Conservation (phyloP, 768 basidiomycete genomes). For the Panellus pusillus region DNA sequence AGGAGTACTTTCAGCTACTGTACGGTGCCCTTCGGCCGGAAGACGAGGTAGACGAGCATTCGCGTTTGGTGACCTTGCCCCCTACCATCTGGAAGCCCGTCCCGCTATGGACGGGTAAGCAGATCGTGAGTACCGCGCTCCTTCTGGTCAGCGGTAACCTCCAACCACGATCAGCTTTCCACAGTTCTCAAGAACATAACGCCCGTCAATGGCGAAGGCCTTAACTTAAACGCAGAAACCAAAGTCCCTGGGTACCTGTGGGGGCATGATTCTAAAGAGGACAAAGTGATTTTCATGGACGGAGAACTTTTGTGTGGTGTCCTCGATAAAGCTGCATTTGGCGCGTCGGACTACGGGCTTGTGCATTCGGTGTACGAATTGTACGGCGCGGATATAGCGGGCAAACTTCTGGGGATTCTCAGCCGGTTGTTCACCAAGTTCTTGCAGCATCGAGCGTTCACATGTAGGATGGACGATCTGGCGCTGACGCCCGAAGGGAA, state of each 20-base stretch:
- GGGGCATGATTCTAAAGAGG: conserved; percentile 80
- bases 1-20: conserved; percentile 94
- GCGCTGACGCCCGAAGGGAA: conserved; percentile 85
- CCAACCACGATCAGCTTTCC: conserved; percentile 63
- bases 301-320: conserved; percentile 93
- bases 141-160: not conserved
- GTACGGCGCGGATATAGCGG: conserved; percentile 87
- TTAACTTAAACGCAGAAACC: conserved; percentile 83
- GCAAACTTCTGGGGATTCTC: conserved; percentile 88
- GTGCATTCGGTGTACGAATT: conserved; percentile 97
- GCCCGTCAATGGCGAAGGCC: conserved; percentile 71
- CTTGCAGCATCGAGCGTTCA: conserved; percentile 94
- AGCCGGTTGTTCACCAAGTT: conserved; percentile 96
- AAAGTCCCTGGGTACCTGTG: conserved; percentile 89
- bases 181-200: conserved; percentile 93
- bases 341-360: conserved; percentile 92
- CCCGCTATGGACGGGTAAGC: conserved; percentile 97
- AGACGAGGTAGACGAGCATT: conserved; percentile 58
- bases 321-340: conserved; percentile 96
- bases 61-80: conserved; percentile 77
- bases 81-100: conserved; percentile 91
- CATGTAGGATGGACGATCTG: conserved; percentile 98
- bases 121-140: conserved; percentile 64
- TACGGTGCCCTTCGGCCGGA: conserved; percentile 94
- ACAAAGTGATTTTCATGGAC: conserved; percentile 85